Conservation (phyloP, 2,329 filamentous ascomycete species). For the Trichoderma aggressivum region DNA sequence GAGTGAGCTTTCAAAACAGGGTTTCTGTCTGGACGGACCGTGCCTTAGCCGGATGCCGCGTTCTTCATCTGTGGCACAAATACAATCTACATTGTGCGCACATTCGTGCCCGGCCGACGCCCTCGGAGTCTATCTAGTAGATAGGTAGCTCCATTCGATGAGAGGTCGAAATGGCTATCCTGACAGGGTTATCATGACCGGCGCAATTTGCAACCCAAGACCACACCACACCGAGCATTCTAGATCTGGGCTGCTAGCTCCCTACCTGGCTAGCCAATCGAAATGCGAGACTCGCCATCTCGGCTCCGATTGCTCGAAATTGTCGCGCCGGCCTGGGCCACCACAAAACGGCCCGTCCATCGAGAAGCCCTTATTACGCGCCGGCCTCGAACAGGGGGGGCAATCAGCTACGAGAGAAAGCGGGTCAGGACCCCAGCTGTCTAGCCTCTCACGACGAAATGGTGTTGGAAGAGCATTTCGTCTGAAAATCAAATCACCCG, state of each 20-base stretch:
- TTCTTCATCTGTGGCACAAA: neutral
- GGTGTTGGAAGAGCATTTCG: conserved; percentile 15
- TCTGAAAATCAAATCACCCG: conserved; percentile 17
- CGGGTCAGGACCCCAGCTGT: conserved; percentile 17
- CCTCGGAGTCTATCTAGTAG: conserved; percentile 18
- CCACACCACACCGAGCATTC: conserved; percentile 20
- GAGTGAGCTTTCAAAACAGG: conserved; percentile 14
- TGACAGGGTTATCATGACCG: neutral
- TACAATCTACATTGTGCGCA: neutral
- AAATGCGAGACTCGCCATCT: conserved; percentile 33
- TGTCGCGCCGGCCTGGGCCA: conserved; percentile 35
- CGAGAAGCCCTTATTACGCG: conserved; percentile 52
- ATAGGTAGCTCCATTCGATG: neutral
- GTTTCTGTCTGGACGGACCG: neutral
- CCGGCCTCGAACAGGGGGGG: conserved; percentile 45
- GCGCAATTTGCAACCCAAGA: conserved; percentile 8
- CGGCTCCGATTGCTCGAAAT: conserved; percentile 47
- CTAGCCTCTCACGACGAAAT: conserved; percentile 17
- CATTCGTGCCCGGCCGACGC: neutral
- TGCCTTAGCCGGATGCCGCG: neutral
- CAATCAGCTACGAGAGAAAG: conserved; percentile 19
- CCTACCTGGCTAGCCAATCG: conserved; percentile 38
- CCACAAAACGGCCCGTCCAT: conserved; percentile 39
- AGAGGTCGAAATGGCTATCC: conserved; percentile 1
- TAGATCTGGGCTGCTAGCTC: conserved; percentile 24